Conservation (phyloP, 805 yeast species). For the Phaffomyces opuntiae region DNA sequence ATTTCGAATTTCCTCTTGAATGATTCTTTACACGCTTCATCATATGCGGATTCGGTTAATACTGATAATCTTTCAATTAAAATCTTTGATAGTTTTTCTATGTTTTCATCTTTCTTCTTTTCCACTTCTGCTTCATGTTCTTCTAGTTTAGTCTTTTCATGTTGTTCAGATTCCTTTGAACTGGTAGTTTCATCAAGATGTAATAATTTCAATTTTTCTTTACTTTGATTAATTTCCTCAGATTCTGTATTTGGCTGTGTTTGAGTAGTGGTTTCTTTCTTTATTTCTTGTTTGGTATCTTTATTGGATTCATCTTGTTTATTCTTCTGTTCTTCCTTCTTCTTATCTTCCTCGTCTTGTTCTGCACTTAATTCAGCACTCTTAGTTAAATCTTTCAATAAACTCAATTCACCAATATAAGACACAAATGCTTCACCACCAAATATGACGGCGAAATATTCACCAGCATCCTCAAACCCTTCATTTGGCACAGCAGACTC, state of each 20-base stretch:
- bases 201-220: constrained; percentile 5
- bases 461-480: constrained; percentile 69
- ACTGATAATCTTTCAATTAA: constrained; percentile 48
- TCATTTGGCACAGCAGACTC: constrained; percentile 64
- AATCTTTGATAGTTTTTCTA: constrained; percentile 53
- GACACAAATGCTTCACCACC: constrained; percentile 88
- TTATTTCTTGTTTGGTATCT: background rate
- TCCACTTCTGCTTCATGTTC: constrained; percentile 74
- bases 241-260: background rate
- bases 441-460: constrained; percentile 63
- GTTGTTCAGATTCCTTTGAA: constrained; percentile 20
- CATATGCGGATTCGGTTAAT: constrained; percentile 56
- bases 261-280: background rate
- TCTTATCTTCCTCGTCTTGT: constrained; percentile 40
- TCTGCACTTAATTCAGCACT: constrained; percentile 44
- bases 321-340: constrained; percentile 24
- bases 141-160: constrained; percentile 42
- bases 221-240: constrained; percentile 1
- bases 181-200: background rate
- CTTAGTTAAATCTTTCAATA: constrained; percentile 69
- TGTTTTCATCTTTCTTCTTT: constrained; percentile 55
- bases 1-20: constrained; percentile 60
- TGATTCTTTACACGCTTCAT: constrained; percentile 51
- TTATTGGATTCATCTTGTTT: constrained; percentile 7
- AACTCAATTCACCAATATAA: constrained; percentile 82